A percentile compares a stretch with the other conserved stretches of the same genome.
Conservation (phyloP, 2,329 filamentous ascomycete genomes). For the Cercospora sp. region DNA sequence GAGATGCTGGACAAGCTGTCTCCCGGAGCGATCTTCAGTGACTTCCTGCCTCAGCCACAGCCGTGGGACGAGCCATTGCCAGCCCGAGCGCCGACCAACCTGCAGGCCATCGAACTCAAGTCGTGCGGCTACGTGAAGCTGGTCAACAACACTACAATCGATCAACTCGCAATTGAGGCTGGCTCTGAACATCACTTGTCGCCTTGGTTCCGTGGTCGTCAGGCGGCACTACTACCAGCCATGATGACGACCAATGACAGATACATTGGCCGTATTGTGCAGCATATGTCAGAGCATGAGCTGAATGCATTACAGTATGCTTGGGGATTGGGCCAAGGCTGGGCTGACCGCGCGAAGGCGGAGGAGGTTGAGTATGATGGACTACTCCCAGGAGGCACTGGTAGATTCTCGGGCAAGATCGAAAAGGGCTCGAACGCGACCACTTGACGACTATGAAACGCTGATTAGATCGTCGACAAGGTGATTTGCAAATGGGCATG, state of each 20-base stretch:
- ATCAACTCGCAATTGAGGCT: constrained; percentile 40
- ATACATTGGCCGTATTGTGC: constrained; percentile 44
- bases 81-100: constrained; percentile 33
- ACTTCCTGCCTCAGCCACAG: constrained; percentile 41
- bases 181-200: constrained; percentile 21
- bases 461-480: neutral
- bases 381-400: constrained; percentile 43
- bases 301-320: constrained; percentile 34
- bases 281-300: constrained; percentile 40
- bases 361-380: constrained; percentile 47
- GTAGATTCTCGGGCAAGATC: constrained; percentile 40
- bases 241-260: constrained; percentile 44
- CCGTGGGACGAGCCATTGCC: constrained; percentile 33
- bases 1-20: constrained; percentile 53
- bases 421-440: neutral
- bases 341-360: constrained; percentile 35
- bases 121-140: constrained; percentile 63
- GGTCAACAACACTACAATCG: constrained; percentile 30
- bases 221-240: constrained; percentile 33
- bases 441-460: neutral
- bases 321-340: constrained; percentile 39
- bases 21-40: constrained; percentile 48
- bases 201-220: constrained; percentile 37
- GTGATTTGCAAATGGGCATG: neutral
- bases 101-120: constrained; percentile 53